These are phyloP conservation scores for Penicillium sp. DNA, from an alignment of 2,329 filamentous ascomycete genomes.

Conservation along the genomic window DNA sequence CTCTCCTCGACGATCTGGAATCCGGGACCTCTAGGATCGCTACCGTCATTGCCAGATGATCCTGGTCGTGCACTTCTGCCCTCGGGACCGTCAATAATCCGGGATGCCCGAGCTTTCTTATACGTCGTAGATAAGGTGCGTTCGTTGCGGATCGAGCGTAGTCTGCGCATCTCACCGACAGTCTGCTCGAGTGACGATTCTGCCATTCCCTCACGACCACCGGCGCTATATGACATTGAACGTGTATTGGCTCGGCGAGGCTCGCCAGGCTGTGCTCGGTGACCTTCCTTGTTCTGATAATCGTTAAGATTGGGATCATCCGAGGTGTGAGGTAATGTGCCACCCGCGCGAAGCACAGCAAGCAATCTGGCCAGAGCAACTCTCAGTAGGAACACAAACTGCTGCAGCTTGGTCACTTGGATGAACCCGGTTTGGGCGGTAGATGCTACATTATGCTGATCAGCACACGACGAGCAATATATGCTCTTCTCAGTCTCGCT, in stretches of 20 bases:
- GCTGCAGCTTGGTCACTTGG: constrained; percentile 79
- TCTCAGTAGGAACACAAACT: constrained; percentile 89
- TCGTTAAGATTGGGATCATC: constrained; percentile 69
- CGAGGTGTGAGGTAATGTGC: constrained; percentile 68
- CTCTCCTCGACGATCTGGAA: constrained; percentile 81
- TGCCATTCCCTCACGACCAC: constrained; percentile 58
- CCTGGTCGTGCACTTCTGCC: constrained; percentile 67
- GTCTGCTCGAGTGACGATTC: constrained; percentile 88
- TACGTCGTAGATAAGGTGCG: constrained; percentile 92
- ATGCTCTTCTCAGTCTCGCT: constrained; percentile 67
- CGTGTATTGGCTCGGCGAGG: constrained; percentile 64
- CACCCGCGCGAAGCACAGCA: constrained; percentile 80
- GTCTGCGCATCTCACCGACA: constrained; percentile 86
- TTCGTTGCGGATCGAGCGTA: constrained; percentile 91
- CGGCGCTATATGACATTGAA: constrained; percentile 72
- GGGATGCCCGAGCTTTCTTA: constrained; percentile 83
- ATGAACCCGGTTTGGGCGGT: constrained; percentile 65
- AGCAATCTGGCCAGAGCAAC: constrained; percentile 88
- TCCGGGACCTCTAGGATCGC: constrained; percentile 54
- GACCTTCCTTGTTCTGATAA: constrained; percentile 67
- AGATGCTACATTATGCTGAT: constrained; percentile 50
- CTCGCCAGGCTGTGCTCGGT: constrained; percentile 53
- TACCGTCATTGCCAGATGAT: constrained; percentile 64
- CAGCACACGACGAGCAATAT: constrained; percentile 68
- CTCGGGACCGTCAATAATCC: constrained; percentile 87